Evolutionary conservation across 139 green algal species (phyloP).

Genomic region (Chlorella sp.): DNA sequence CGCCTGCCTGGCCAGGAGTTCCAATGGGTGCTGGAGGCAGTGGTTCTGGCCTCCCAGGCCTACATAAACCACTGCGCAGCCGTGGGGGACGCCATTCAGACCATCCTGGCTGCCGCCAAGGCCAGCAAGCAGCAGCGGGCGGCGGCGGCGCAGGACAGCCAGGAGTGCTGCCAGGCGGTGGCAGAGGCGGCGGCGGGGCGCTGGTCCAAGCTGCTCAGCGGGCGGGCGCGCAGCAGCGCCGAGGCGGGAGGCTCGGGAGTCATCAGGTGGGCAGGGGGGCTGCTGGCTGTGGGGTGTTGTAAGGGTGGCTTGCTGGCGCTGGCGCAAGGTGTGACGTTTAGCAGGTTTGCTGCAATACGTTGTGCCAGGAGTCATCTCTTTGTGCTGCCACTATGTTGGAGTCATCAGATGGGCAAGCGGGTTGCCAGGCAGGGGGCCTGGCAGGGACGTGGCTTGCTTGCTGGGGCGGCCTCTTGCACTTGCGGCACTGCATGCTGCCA

Average conservation of each 20-base stretch:
- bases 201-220: conserved; percentile 78
- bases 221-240: conserved; percentile 43
- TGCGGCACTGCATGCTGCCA: too few species aligned
- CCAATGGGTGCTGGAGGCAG: conserved; percentile 65
- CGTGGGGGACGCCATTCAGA: conserved; percentile 21
- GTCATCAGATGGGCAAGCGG: too few species aligned
- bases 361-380: too few species aligned
- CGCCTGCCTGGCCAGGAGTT: conserved; percentile 60
- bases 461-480: too few species aligned
- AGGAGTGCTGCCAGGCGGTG: conserved; percentile 54
- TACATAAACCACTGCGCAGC: conserved; percentile 50
- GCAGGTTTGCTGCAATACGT: too few species aligned
- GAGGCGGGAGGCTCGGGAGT: neutral
- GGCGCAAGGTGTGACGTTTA: too few species aligned
- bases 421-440: too few species aligned
- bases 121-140: conserved; percentile 7
- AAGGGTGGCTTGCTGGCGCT: neutral
- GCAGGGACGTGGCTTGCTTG: too few species aligned
- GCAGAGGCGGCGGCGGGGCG: conserved; percentile 72
- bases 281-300: neutral
- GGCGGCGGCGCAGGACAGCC: conserved; percentile 23
- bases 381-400: too few species aligned
- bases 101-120: conserved; percentile 37
- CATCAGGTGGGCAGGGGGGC: neutral
- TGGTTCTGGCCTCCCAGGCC: conserved; percentile 48